Base-by-base conservation (phyloP, 768 basidiomycete genomes). In the Mycena galericulata region DNA sequence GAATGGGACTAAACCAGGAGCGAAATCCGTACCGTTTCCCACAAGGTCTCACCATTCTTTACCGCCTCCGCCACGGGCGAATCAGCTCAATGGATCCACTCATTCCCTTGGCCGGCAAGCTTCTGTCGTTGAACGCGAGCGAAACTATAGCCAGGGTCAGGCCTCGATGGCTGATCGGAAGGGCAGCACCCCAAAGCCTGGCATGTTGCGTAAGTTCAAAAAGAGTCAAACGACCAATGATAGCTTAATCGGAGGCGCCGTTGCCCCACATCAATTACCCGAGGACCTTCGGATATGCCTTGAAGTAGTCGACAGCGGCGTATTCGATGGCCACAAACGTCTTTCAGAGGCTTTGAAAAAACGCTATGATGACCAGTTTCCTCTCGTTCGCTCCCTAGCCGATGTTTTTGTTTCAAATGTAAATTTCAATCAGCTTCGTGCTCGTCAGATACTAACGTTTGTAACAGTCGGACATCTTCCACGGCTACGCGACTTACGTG, bases 331-430 rank as follows among this genome's bases (percentile, higher is more conserved):
- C 2, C 98, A 99, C 79, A 86, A 92, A 73, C 88, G 90, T 72
- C 86, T 99, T 36, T 92, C 90, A 59, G 92, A 93, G 56, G 93
- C 93, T 24, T 80, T 99, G 72, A 89, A 88, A 76, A 96, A 94
- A 80, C 87, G 96, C 45, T 99, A 98, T 70, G 96, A 97, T 62
- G 95, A 98, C 72, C 97, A 98, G 72, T 99, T 93, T 76, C 97
- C 97, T 17, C 86, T 98, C 38, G 97, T 98, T 38, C 86, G 97
- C 58, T 93, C 92, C 30, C 86, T 98, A 41, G 96, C 97, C 61
- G 97, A 98, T 74, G 95, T 98, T n/a, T 98, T 98, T 79, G 93
- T 96, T 26, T 88, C 91, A 12, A 95, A 95, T 81, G 96, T 97
- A 77, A 80, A 93, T 85, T 54, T 22, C 75, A 62, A n/a, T 57